Evolutionary conservation across 106 monocot genomes (phyloP).

Genomic region (Platanthera guangdongensis): DNA sequence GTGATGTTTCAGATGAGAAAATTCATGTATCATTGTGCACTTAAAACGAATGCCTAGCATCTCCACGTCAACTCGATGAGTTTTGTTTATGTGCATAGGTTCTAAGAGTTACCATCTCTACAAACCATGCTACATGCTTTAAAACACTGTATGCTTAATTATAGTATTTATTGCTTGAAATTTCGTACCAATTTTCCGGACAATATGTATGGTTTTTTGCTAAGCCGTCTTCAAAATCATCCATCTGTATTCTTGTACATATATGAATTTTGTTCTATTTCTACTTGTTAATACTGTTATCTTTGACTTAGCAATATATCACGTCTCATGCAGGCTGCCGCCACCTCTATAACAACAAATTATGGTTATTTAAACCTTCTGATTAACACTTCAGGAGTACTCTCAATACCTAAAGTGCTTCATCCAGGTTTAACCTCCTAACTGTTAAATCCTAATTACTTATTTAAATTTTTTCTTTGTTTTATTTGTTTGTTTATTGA

Average conservation of each 20-base stretch:
- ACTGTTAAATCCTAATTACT: neutral
- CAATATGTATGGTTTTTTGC: neutral
- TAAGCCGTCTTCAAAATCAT: neutral
- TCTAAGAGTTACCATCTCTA: too few relatives aligned
- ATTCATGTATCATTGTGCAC: too few relatives aligned
- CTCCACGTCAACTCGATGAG: too few relatives aligned
- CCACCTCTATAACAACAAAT: constrained; percentile 39
- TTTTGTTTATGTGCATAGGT: too few relatives aligned
- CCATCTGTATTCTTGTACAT: neutral
- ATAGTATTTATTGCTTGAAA: too few relatives aligned
- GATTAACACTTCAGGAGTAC: constrained; percentile 85
- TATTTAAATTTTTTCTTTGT: neutral
- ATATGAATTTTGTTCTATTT: neutral
- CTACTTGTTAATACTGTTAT: neutral
- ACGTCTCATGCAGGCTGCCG: constrained; percentile 44
- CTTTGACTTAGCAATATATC: neutral
- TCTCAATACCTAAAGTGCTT: constrained; percentile 71
- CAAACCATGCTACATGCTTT: too few relatives aligned
- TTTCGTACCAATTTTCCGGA: neutral
- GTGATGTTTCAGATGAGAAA: too few relatives aligned
- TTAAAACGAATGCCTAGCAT: too few relatives aligned
- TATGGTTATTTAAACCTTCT: constrained; percentile 75
- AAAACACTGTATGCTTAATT: too few relatives aligned
- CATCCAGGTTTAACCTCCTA: constrained; percentile 61
- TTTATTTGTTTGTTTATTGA: neutral